A percentile compares a stretch with the other conserved stretches of the same genome.
These are phyloP conservation scores for Berkeleyomyces rouxiae DNA, from an alignment of 2,329 filamentous ascomycete species.

Conservation along the genomic window DNA sequence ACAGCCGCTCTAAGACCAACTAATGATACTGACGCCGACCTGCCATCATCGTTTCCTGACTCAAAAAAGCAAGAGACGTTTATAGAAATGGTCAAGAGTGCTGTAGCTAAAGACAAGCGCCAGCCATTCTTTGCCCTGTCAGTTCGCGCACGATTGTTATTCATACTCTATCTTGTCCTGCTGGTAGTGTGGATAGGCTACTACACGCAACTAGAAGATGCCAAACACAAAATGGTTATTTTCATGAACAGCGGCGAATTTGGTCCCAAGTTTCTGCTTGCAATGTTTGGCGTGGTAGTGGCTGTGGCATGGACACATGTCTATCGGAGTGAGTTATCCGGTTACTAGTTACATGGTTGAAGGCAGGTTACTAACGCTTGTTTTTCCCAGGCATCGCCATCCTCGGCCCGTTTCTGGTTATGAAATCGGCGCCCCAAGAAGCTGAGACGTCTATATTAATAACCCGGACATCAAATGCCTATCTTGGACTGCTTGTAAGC, in stretches of 20 bases:
- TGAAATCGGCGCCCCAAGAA: slow-evolving; percentile 12
- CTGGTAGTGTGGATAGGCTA: slow-evolving; percentile 6
- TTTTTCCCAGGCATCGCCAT: slow-evolving; percentile 12
- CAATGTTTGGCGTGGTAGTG: slow-evolving; percentile 6
- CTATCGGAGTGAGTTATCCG: slow-evolving; percentile 4
- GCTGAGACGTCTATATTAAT: slow-evolving; percentile 7
- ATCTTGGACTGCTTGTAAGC: slow-evolving; percentile 6
- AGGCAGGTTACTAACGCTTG: background rate
- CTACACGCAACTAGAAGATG: background rate
- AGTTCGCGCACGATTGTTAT: background rate
- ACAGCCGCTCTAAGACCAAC: slow-evolving; percentile 1
- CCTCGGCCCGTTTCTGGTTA: slow-evolving; percentile 16
- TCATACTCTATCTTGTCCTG: slow-evolving; percentile 3
- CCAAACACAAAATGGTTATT: background rate
- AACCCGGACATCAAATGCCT: slow-evolving; percentile 9
- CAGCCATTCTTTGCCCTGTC: slow-evolving; percentile 6
- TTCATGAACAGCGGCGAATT: slow-evolving; percentile 11
- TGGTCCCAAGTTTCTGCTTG: slow-evolving; percentile 8
- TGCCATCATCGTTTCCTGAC: background rate
- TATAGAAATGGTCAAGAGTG: background rate
- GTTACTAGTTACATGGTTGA: background rate
- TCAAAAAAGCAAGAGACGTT: background rate
- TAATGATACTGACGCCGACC: background rate
- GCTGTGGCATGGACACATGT: slow-evolving; percentile 6
- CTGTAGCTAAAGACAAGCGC: slow-evolving; percentile 1